Evolutionary conservation across 164 flowering plant genomes (phyloP).

Genomic region (Umbellularia californica): DNA sequence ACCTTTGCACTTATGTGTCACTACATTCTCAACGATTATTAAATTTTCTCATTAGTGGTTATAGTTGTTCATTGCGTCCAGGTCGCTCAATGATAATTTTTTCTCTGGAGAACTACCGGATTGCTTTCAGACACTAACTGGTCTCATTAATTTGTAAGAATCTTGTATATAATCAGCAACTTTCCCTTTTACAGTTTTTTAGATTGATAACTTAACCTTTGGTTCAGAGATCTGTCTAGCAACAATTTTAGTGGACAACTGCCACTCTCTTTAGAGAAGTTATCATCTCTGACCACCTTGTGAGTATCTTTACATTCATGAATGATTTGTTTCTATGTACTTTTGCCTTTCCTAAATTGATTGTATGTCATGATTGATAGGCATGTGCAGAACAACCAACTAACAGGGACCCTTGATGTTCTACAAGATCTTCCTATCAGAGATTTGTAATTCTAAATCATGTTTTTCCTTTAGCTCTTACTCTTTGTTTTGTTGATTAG

Average conservation of each 20-base stretch:
- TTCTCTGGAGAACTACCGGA: conserved; percentile 75
- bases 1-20: not conserved
- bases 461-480: not conserved
- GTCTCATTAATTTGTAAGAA: conserved; percentile 65
- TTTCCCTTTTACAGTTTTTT: conserved; percentile 1
- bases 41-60: conserved; percentile 3
- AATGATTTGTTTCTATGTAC: not conserved
- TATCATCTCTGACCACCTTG: conserved; percentile 61
- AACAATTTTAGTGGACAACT: conserved; percentile 78
- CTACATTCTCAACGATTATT: not conserved
- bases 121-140: conserved; percentile 46
- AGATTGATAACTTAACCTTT: conserved; percentile 4
- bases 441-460: conserved; percentile 52
- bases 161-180: not conserved
- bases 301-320: conserved; percentile 29
- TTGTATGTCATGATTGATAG: conserved; percentile 38
- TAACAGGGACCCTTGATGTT: conserved; percentile 86
- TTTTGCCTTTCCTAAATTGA: not conserved
- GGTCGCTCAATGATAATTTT: conserved; percentile 67
- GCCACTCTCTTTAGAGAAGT: conserved; percentile 52
- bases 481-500: not conserved
- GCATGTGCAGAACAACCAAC: conserved; percentile 75
- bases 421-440: conserved; percentile 71
- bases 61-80: conserved; percentile 22
- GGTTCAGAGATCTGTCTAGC: conserved; percentile 71